Evolutionary conservation across 1,139 yeast species (phyloP), one percentile per base, ranked within the genome.

Genomic region (Suhomyces bolitotheri): DNA sequence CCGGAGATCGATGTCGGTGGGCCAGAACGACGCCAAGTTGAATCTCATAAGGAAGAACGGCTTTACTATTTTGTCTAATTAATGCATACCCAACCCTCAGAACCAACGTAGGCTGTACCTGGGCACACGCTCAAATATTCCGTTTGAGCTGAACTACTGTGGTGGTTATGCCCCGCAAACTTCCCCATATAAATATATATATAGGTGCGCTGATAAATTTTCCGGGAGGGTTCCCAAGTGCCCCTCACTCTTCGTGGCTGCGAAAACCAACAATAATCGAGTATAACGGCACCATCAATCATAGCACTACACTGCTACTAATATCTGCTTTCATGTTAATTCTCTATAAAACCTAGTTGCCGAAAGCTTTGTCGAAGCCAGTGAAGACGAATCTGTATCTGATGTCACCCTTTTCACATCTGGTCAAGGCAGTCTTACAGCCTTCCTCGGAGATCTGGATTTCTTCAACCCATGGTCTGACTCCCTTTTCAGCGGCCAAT

Each of bases 371-470:
- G 43, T 77, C 77, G 53, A 65, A 74, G 19, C 74, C 80, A 35
- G 76, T 73, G 50, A 82, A 63, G 7, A 80, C 80, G 51, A 78
- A 73, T 64, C 88, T 76, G 57, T 79, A 82, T 47, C 74, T 73
- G 38, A 78, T 82, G 43, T 80, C 81, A 49, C 80, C 79, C 16
- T 60, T 46, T 34, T 69, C 69, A 44, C 74, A 63, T 51, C 74
- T 71, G 27, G 71, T 68, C 45, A 76, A 64, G 6, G 78, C 82
- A 48, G 69, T 64, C 29, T 66, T 63, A 32, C 74, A 73, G 44
- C 72, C 71, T 34, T 63, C 73, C 50, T 73, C 80, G 35, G 67
- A 62, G 41, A 80, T 64, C 30, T 78, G 76, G 31, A 78, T 56
- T 19, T 72, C 66, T 60, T 79, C 83, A 38, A 76, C 69, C 84